These are phyloP conservation scores for Fagus crenata DNA, from an alignment of 306 rosid species.

Conservation along the genomic window DNA sequence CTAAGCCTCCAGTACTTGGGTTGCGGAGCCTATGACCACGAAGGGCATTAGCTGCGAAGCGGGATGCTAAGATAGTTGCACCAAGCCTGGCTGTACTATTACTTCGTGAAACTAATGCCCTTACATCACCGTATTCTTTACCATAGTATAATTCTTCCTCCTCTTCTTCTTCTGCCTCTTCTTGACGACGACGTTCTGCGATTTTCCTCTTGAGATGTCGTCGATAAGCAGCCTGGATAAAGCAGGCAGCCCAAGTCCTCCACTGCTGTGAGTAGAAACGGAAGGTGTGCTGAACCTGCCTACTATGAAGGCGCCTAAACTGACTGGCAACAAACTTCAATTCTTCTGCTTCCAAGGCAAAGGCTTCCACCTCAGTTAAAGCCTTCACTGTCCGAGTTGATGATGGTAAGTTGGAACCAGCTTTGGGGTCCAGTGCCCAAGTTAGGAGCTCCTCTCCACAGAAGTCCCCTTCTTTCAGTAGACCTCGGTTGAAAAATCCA, in stretches of 20 bases:
- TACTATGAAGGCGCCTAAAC: slow-evolving; percentile 79
- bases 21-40: slow-evolving; percentile 54
- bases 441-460: slow-evolving; percentile 93
- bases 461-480: slow-evolving; percentile 74
- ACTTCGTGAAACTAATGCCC: slow-evolving; percentile 24
- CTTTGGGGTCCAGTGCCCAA: slow-evolving; percentile 89
- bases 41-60: slow-evolving; percentile 75
- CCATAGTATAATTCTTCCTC: slow-evolving; percentile 27
- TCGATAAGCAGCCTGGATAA: slow-evolving; percentile 85
- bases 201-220: slow-evolving; percentile 48
- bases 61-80: slow-evolving; percentile 64
- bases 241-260: slow-evolving; percentile 93
- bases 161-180: slow-evolving; percentile 46
- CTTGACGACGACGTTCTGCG: slow-evolving; percentile 43
- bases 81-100: slow-evolving; percentile 34
- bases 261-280: slow-evolving; percentile 94
- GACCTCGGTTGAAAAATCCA: slow-evolving; percentile 88
- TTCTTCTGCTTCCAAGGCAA: slow-evolving; percentile 89
- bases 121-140: slow-evolving; percentile 24
- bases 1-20: slow-evolving; percentile 28
- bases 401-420: slow-evolving; percentile 74
- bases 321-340: slow-evolving; percentile 84
- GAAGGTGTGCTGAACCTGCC: slow-evolving; percentile 87
- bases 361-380: slow-evolving; percentile 84
- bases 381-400: slow-evolving; percentile 87